A percentile compares a stretch with the other conserved stretches of the same genome.
These are phyloP conservation scores for Pyrrhoderma lamaoense DNA, from an alignment of 1,284 basidiomycete species.

Conservation along the genomic window DNA sequence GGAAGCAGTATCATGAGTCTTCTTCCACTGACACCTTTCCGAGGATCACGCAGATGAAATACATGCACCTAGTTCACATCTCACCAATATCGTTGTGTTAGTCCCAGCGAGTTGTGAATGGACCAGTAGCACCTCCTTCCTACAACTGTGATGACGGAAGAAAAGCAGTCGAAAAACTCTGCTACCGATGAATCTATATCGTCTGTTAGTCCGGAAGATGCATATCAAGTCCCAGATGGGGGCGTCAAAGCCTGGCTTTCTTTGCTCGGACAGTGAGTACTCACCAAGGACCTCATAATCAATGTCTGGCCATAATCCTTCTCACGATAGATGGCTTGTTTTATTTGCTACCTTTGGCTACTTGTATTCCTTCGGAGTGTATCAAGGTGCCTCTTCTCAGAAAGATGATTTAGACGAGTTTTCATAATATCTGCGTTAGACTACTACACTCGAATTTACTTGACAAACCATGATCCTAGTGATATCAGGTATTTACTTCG, in stretches of 20 bases:
- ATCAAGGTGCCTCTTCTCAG: not conserved
- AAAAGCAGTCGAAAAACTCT: not conserved
- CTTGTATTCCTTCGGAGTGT: constrained; percentile 1
- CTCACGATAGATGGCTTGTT: not conserved
- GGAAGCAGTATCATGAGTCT: no score
- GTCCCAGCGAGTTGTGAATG: no score
- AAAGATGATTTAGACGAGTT: not conserved
- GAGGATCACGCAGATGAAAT: no score
- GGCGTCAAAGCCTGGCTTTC: not conserved
- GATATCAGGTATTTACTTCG: not conserved
- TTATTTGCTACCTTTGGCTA: constrained; percentile 1
- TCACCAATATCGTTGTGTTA: no score
- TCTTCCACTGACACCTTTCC: no score
- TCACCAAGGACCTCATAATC: not conserved
- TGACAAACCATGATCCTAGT: not conserved
- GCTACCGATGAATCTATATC: not conserved
- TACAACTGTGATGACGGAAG: no score
- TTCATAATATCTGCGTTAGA: not conserved
- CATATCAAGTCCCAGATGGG: constrained; percentile 2
- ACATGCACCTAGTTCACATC: no score
- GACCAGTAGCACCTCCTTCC: no score
- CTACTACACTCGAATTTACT: constrained; percentile 3
- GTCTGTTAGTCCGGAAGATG: not conserved
- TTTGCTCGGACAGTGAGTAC: constrained; percentile 1
- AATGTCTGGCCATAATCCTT: no score